phyloP scores from a whole-genome alignment of 179 eudicot genomes.

The Drosera spatulata region DNA sequence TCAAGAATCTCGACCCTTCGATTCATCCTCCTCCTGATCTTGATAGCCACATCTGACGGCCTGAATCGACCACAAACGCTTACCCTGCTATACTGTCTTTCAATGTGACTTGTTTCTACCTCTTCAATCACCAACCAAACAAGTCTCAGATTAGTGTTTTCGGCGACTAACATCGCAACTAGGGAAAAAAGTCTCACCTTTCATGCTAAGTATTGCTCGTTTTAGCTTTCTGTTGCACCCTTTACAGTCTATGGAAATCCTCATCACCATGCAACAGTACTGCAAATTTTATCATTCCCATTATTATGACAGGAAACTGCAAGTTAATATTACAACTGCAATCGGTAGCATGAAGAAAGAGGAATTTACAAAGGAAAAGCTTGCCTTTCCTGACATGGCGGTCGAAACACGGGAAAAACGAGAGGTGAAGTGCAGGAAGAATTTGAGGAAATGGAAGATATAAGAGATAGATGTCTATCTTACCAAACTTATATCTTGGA shows the following conservation, averaged over 20 bases:
- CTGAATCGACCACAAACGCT: conserved; percentile 57
- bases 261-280: conserved; percentile 70
- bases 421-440: too few relatives aligned
- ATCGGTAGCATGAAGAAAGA: not conserved
- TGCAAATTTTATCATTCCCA: conserved; percentile 8
- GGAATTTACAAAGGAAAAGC: not conserved
- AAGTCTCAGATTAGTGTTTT: not conserved
- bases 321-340: not conserved
- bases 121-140: conserved; percentile 21
- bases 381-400: conserved; percentile 27
- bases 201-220: conserved; percentile 56
- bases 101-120: conserved; percentile 68
- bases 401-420: not conserved
- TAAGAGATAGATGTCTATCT: not conserved
- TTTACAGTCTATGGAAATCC: conserved; percentile 67
- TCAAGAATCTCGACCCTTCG: conserved; percentile 75
- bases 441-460: not conserved
- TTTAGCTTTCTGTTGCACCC: conserved; percentile 57
- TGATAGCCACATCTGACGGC: conserved; percentile 75
- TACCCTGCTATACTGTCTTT: conserved; percentile 48
- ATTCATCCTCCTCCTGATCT: conserved; percentile 58
- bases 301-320: not conserved
- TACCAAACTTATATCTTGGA: not conserved
- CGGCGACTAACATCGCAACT: not conserved
- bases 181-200: conserved; percentile 34